phyloP scores from a whole-genome alignment of 805 yeast genomes.

The Candida xiaguanensis region DNA sequence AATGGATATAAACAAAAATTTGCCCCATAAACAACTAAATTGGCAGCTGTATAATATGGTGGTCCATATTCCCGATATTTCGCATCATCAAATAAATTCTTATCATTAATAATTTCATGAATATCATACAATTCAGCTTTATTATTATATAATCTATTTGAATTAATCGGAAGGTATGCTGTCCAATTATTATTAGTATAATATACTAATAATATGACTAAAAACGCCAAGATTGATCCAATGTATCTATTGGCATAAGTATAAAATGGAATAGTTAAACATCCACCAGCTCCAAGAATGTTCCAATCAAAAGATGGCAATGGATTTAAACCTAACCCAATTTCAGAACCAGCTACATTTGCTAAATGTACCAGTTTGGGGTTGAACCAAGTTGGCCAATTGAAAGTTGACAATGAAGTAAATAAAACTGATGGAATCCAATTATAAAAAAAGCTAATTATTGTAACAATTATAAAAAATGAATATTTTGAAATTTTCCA shows the following conservation, averaged over 20 bases:
- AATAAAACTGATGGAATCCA: slow-evolving; percentile 41
- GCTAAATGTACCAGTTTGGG: slow-evolving; percentile 36
- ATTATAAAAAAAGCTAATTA: slow-evolving; percentile 35
- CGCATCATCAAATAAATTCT: slow-evolving; percentile 41
- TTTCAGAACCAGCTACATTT: slow-evolving; percentile 34
- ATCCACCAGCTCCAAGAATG: slow-evolving; percentile 31
- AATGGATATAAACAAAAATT: slow-evolving; percentile 56
- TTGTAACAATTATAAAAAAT: slow-evolving; percentile 33
- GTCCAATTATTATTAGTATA: slow-evolving; percentile 51
- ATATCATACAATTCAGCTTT: slow-evolving; percentile 47
- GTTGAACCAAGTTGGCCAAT: slow-evolving; percentile 45
- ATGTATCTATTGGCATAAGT: slow-evolving; percentile 39
- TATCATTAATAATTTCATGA: slow-evolving; percentile 39
- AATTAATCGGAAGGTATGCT: slow-evolving; percentile 47
- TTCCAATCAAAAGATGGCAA: slow-evolving; percentile 45
- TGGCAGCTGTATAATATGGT: slow-evolving; percentile 64
- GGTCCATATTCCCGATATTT: slow-evolving; percentile 57
- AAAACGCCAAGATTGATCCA: slow-evolving; percentile 33
- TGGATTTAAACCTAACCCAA: slow-evolving; percentile 41
- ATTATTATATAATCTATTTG: slow-evolving; percentile 51
- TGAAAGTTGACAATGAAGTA: slow-evolving; percentile 36
- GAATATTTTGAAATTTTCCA: slow-evolving; percentile 41
- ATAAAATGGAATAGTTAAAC: slow-evolving; percentile 41
- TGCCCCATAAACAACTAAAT: slow-evolving; percentile 55
- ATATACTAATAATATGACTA: slow-evolving; percentile 30